Percentiles rank a stretch among this genome's conserved stretches.
Evolutionary conservation across 2,329 filamentous ascomycete genomes (phyloP).

Genomic region (Ophiostoma montium): DNA sequence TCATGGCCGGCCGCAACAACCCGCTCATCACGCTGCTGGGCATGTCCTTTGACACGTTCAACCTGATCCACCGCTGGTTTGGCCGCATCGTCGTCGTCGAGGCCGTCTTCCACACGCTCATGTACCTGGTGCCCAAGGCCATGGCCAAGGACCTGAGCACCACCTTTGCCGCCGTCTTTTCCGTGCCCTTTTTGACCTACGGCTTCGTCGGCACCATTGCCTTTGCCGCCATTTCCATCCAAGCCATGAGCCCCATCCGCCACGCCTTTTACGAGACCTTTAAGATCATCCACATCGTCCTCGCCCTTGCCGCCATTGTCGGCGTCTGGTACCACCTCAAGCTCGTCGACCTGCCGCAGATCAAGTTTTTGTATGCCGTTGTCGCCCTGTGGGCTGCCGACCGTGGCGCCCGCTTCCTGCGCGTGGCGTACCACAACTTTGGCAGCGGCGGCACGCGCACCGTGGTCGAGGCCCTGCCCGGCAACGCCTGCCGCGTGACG

Average conservation of each 20-base stretch:
- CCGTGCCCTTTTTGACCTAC: slow-evolving; percentile 36
- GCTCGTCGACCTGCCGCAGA: slow-evolving; percentile 38
- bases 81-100: slow-evolving; percentile 63
- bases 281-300: slow-evolving; percentile 55
- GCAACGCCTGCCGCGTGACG: slow-evolving; percentile 60
- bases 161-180: slow-evolving; percentile 23
- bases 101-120: slow-evolving; percentile 48
- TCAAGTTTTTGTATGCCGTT: slow-evolving; percentile 45
- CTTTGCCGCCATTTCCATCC: slow-evolving; percentile 49
- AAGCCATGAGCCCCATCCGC: slow-evolving; percentile 55
- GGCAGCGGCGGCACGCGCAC: slow-evolving; percentile 53
- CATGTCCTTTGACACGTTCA: slow-evolving; percentile 72
- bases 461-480: slow-evolving; percentile 60
- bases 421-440: slow-evolving; percentile 50
- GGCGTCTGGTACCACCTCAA: slow-evolving; percentile 55
- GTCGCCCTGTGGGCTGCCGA: slow-evolving; percentile 56
- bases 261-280: slow-evolving; percentile 73
- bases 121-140: slow-evolving; percentile 37
- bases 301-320: slow-evolving; percentile 44
- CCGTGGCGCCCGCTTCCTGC: slow-evolving; percentile 43
- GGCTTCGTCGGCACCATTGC: slow-evolving; percentile 50
- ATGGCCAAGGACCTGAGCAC: slow-evolving; percentile 32
- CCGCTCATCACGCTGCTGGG: slow-evolving; percentile 57
- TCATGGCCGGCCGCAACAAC: slow-evolving; percentile 66
- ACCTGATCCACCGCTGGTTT: slow-evolving; percentile 68